Percentiles rank a stretch among this genome's conserved stretches.
phyloP scores from a whole-genome alignment of 106 monocot genomes.

The Dioscorea zingiberensis region DNA sequence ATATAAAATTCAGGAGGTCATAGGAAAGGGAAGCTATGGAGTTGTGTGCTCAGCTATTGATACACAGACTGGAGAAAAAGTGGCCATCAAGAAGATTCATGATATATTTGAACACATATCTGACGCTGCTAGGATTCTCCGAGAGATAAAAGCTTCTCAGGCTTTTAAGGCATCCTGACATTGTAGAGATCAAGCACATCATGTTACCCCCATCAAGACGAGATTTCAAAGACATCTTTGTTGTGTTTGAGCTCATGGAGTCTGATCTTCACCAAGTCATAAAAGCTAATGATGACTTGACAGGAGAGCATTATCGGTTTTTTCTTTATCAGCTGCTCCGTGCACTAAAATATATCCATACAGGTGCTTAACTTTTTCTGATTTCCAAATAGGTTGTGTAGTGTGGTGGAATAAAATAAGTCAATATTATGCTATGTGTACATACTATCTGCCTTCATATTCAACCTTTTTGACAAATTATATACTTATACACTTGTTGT shows the following conservation, averaged over 20 bases:
- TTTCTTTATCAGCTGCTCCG: slow-evolving; percentile 76
- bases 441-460: too few species aligned
- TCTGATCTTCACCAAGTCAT: slow-evolving; percentile 79
- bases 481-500: too few species aligned
- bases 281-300: slow-evolving; percentile 76
- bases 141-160: slow-evolving; percentile 77
- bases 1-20: slow-evolving; percentile 71
- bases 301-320: slow-evolving; percentile 70
- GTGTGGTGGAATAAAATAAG: too few species aligned
- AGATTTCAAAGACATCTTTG: slow-evolving; percentile 57
- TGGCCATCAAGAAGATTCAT: slow-evolving; percentile 78
- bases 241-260: slow-evolving; percentile 57
- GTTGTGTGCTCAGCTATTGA: slow-evolving; percentile 76
- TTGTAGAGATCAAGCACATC: slow-evolving; percentile 79
- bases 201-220: slow-evolving; percentile 66
- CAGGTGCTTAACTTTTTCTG: slow-evolving; percentile 24
- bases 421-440: too few species aligned
- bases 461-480: too few species aligned
- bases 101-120: slow-evolving; percentile 81
- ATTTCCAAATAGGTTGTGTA: not conserved
- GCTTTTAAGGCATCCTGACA: slow-evolving; percentile 68
- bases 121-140: slow-evolving; percentile 65
- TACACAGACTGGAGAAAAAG: slow-evolving; percentile 64
- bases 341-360: slow-evolving; percentile 72
- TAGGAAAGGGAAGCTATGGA: slow-evolving; percentile 83